Evolutionary conservation across 2,329 filamentous ascomycete genomes (phyloP).

Genomic region (Botrytis sinoallii): DNA sequence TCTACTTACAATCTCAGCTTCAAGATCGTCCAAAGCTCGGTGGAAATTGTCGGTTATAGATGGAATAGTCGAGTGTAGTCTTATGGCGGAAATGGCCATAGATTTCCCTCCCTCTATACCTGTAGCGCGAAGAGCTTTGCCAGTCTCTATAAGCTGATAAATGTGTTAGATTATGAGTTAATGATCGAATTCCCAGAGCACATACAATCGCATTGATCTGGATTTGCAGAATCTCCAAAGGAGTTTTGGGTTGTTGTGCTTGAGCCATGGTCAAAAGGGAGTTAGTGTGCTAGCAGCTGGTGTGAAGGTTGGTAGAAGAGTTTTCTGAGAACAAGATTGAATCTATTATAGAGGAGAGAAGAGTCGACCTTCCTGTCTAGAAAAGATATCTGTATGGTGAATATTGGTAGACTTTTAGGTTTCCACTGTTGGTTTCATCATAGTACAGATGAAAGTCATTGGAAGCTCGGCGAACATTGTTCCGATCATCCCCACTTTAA

Average conservation of each 20-base stretch:
- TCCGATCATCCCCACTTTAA: background rate
- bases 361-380: background rate
- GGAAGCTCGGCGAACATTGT: background rate
- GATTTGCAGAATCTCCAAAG: conserved; percentile 45
- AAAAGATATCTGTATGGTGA: background rate
- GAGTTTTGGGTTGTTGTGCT: conserved; percentile 27
- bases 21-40: conserved; percentile 53
- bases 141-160: conserved; percentile 54
- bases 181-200: conserved; percentile 16
- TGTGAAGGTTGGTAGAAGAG: background rate
- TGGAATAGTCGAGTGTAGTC: conserved; percentile 32
- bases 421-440: background rate
- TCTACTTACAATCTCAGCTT: conserved; percentile 53
- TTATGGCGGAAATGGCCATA: conserved; percentile 31
- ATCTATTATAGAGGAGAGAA: background rate
- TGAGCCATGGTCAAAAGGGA: conserved; percentile 25
- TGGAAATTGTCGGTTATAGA: conserved; percentile 41
- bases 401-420: background rate
- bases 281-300: background rate
- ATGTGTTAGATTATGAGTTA: conserved; percentile 16
- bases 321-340: background rate
- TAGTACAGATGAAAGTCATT: background rate
- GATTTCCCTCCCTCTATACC: conserved; percentile 46
- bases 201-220: conserved; percentile 56
- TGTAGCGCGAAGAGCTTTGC: conserved; percentile 53